phyloP scores from a whole-genome alignment of 495 filamentous ascomycete species.

The Hypoxylon cercidicola region DNA sequence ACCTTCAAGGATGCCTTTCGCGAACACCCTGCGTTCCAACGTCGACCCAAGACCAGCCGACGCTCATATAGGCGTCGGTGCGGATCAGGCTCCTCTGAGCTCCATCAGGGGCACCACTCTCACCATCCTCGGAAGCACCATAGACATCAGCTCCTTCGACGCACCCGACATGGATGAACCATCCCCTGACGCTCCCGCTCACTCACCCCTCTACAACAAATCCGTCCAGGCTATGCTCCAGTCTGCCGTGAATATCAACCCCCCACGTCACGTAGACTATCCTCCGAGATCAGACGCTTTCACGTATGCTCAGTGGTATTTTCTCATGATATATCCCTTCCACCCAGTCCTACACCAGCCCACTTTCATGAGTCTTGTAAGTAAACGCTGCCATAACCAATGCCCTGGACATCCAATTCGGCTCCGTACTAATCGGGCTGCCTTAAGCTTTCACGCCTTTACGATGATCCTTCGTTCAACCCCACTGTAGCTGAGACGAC shows the following conservation, averaged over 20 bases:
- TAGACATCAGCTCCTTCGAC: conserved; percentile 78
- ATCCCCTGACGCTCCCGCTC: conserved; percentile 51
- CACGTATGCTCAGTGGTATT: conserved; percentile 75
- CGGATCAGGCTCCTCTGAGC: conserved; percentile 72
- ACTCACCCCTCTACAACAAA: conserved; percentile 67
- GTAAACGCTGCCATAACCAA: conserved; percentile 26
- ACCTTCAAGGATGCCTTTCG: conserved; percentile 33
- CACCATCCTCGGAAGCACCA: conserved; percentile 77
- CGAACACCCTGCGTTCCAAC: conserved; percentile 38
- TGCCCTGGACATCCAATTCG: not conserved
- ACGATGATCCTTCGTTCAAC: conserved; percentile 69
- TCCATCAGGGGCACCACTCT: conserved; percentile 78
- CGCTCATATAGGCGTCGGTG: conserved; percentile 77
- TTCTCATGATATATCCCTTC: conserved; percentile 76
- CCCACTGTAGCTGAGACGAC: conserved; percentile 72
- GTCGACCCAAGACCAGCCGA: conserved; percentile 62
- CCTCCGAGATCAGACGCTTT: conserved; percentile 67
- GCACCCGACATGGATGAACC: conserved; percentile 71
- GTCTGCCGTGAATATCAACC: conserved; percentile 67
- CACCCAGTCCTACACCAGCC: conserved; percentile 76
- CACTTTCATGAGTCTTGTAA: conserved; percentile 72
- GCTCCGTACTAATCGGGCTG: conserved; percentile 21
- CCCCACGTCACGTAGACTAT: conserved; percentile 64
- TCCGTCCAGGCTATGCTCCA: conserved; percentile 74
- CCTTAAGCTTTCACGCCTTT: conserved; percentile 66